These are phyloP conservation scores for Agaricus subrufescens DNA, from an alignment of 768 basidiomycete genomes.

Conservation along the genomic window DNA sequence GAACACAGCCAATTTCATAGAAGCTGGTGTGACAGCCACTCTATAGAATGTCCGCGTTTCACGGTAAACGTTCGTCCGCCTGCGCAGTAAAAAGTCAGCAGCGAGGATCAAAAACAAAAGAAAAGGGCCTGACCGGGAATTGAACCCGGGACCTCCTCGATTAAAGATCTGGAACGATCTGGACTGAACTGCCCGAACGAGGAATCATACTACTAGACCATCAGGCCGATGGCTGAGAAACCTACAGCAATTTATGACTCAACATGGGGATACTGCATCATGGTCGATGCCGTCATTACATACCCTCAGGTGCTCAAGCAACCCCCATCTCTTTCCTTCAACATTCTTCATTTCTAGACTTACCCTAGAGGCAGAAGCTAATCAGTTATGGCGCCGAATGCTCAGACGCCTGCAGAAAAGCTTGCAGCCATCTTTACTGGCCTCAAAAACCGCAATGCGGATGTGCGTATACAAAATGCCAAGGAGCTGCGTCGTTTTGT, in stretches of 20 bases:
- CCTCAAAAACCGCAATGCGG: slow-evolving; percentile 59
- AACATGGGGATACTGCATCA: not conserved
- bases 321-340: not conserved
- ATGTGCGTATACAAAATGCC: slow-evolving; percentile 65
- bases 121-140: slow-evolving; percentile 69
- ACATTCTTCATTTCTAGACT: not conserved
- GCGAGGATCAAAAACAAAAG: not conserved
- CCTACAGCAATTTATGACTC: not conserved
- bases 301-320: not conserved
- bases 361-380: not conserved
- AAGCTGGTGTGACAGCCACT: too few species aligned
- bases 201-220: slow-evolving; percentile 60
- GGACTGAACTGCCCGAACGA: slow-evolving; percentile 40
- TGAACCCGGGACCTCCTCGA: slow-evolving; percentile 86
- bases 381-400: slow-evolving; percentile 24
- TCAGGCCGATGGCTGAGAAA: not conserved
- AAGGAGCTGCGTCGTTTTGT: slow-evolving; percentile 73
- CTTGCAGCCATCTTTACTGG: slow-evolving; percentile 65
- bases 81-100: too few species aligned
- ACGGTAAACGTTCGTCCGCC: too few species aligned
- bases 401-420: slow-evolving; percentile 50
- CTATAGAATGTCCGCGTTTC: too few species aligned
- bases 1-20: too few species aligned
- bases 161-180: slow-evolving; percentile 9
- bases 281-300: not conserved